Conservation (phyloP, 208 protist genomes). For the Leishmania arabica region DNA sequence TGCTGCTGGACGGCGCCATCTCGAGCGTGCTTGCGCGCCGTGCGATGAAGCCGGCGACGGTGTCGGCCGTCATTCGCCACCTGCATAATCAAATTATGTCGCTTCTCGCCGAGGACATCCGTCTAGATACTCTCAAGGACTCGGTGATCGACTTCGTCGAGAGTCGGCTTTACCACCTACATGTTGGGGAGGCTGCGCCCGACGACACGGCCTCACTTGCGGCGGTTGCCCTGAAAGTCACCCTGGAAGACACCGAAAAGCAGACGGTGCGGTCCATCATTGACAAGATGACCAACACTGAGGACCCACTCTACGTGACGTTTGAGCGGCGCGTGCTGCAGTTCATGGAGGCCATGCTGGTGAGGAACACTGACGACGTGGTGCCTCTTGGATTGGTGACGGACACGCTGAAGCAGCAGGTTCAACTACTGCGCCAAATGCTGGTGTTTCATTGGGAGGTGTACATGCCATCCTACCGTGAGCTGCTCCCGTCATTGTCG, state of each 20-base stretch:
- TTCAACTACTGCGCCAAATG: conserved; percentile 41
- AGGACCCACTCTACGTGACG: conserved; percentile 58
- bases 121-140: conserved; percentile 60
- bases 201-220: conserved; percentile 13
- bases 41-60: conserved; percentile 31
- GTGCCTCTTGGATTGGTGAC: conserved; percentile 69
- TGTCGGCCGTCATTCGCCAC: conserved; percentile 44
- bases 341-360: conserved; percentile 38
- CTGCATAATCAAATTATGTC: conserved; percentile 60
- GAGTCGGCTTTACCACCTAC: conserved; percentile 30
- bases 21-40: conserved; percentile 65
- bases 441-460: conserved; percentile 81
- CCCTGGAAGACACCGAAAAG: conserved; percentile 53
- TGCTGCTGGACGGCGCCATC: conserved; percentile 70
- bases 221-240: conserved; percentile 2
- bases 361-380: conserved; percentile 15
- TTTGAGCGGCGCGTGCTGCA: conserved; percentile 74
- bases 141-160: conserved; percentile 51
- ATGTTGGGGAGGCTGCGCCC: not conserved
- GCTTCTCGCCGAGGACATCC: conserved; percentile 58
- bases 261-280: conserved; percentile 49
- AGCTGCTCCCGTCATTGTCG: conserved; percentile 36
- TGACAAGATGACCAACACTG: conserved; percentile 86
- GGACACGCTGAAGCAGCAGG: conserved; percentile 36
- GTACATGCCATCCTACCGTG: conserved; percentile 61